Conservation (phyloP, 2,329 filamentous ascomycete species). For the Coniochaeta hoffmannii region DNA sequence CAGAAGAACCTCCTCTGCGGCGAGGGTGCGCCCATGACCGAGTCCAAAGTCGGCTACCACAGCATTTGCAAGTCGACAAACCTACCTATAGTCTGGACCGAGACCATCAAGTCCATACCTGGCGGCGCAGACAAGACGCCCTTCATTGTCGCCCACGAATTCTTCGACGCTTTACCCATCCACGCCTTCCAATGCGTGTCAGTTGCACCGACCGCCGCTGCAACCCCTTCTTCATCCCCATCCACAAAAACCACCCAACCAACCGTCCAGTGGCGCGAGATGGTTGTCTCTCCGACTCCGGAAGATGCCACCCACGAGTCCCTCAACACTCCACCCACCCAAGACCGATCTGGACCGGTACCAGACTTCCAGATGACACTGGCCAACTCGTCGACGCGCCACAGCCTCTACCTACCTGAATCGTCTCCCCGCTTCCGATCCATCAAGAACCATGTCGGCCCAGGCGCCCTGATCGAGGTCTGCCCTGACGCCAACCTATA, state of each 20-base stretch:
- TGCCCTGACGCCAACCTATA: conserved; percentile 82
- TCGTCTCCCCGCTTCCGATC: conserved; percentile 71
- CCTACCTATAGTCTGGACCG: conserved; percentile 79
- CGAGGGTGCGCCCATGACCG: conserved; percentile 54
- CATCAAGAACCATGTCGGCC: conserved; percentile 57
- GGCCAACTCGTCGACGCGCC: conserved; percentile 67
- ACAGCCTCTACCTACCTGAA: conserved; percentile 78
- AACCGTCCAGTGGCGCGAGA: conserved; percentile 67
- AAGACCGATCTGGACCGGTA: conserved; percentile 41
- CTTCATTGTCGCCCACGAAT: conserved; percentile 95
- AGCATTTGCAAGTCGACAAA: conserved; percentile 69
- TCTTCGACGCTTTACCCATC: conserved; percentile 96
- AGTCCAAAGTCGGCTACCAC: conserved; percentile 66
- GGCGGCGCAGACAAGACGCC: conserved; percentile 63
- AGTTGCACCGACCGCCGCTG: conserved; percentile 19
- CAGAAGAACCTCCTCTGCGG: conserved; percentile 82
- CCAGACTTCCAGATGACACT: conserved; percentile 86
- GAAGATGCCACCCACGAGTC: conserved; percentile 44
- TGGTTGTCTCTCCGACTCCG: conserved; percentile 66
- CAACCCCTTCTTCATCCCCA: conserved; percentile 32
- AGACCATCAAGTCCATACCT: conserved; percentile 79
- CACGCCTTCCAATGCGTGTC: conserved; percentile 81
- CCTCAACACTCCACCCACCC: conserved; percentile 44
- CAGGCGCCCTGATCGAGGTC: conserved; percentile 76
- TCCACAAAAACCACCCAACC: conserved; percentile 27